Conservation (phyloP, 768 basidiomycete genomes). For the Lactifluus rugatus region DNA sequence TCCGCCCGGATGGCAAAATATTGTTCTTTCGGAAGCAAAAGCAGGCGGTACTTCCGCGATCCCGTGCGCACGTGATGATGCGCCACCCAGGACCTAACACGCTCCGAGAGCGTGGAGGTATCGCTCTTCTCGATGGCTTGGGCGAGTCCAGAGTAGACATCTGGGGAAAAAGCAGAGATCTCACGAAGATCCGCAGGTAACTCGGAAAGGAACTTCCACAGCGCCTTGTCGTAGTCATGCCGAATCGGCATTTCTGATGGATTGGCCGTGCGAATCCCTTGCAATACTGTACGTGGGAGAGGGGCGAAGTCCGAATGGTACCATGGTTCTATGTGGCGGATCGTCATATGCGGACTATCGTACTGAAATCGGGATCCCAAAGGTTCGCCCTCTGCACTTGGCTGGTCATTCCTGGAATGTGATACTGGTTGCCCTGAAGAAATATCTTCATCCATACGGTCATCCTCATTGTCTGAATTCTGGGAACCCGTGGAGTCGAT, state of each 20-base stretch:
- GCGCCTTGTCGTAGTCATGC: slow-evolving; percentile 40
- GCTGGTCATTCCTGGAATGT: slow-evolving; percentile 6
- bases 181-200: slow-evolving; percentile 50
- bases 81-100: slow-evolving; percentile 42
- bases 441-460: slow-evolving; percentile 11
- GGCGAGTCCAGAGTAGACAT: slow-evolving; percentile 44
- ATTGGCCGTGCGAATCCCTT: slow-evolving; percentile 44
- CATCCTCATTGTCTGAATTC: slow-evolving; percentile 19
- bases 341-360: slow-evolving; percentile 4
- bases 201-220: slow-evolving; percentile 39
- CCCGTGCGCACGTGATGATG: slow-evolving; percentile 55
- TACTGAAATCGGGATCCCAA: slow-evolving; percentile 7
- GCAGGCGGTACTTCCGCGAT: slow-evolving; percentile 46
- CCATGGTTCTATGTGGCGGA: slow-evolving; percentile 48
- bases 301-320: slow-evolving; percentile 46
- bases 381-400: neutral
- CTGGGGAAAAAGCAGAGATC: slow-evolving; percentile 46
- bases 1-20: slow-evolving; percentile 41
- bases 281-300: slow-evolving; percentile 45
- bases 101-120: slow-evolving; percentile 28
- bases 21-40: slow-evolving; percentile 52
- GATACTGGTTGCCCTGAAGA: neutral
- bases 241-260: slow-evolving; percentile 53
- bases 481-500: slow-evolving; percentile 15
- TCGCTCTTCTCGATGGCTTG: slow-evolving; percentile 35